These are phyloP conservation scores for Schizochytrium sp. DNA, from an alignment of 108 stramenopile genomes.

Conservation along the genomic window DNA sequence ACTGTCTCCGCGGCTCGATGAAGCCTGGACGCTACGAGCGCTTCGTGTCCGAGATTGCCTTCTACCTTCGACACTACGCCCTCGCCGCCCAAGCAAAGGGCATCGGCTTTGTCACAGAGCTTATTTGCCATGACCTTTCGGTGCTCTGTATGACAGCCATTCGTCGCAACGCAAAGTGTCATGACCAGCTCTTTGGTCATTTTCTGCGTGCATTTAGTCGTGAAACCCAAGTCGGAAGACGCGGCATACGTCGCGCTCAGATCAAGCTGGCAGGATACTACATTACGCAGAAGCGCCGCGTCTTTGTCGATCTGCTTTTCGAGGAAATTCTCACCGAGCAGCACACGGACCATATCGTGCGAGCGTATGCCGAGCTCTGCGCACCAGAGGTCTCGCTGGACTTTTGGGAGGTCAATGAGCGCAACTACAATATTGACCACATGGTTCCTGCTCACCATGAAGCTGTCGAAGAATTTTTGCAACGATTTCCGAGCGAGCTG, in stretches of 20 bases:
- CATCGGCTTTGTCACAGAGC: background rate
- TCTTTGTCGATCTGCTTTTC: background rate
- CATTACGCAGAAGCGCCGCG: no score
- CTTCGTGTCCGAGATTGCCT: background rate
- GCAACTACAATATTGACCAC: constrained; percentile 12
- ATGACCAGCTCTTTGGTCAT: background rate
- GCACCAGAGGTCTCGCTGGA: background rate
- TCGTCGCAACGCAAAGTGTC: background rate
- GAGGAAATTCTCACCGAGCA: background rate
- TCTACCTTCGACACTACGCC: background rate
- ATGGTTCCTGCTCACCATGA: background rate
- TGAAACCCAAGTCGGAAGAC: background rate
- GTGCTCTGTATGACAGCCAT: background rate
- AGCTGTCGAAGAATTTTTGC: background rate
- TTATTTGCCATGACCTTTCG: background rate
- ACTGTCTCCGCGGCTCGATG: background rate
- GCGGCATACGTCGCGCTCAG: background rate
- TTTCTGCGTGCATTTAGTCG: background rate
- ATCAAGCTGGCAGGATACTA: background rate
- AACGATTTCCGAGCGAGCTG: background rate
- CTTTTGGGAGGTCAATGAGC: constrained; percentile 6
- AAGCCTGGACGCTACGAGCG: background rate
- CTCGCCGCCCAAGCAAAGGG: background rate
- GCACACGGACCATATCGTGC: background rate
- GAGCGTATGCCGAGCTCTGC: background rate